Conservation (phyloP, 106 monocot genomes). For the Dioscorea dumetorum region DNA sequence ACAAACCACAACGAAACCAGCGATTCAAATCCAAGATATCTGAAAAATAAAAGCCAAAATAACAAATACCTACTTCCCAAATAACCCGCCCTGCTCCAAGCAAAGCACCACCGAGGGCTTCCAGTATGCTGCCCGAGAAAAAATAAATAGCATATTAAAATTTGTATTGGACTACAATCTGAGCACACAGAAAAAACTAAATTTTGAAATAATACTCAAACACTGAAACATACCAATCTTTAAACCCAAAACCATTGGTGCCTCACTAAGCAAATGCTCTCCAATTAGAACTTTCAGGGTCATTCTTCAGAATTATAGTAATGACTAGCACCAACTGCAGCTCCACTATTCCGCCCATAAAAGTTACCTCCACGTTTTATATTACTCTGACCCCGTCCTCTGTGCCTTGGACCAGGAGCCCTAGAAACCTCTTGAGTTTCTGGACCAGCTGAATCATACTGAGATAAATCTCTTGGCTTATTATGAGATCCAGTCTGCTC, state of each 20-base stretch:
- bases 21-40: neutral
- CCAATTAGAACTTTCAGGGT: neutral
- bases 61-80: neutral
- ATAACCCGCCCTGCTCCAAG: neutral
- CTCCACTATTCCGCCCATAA: slow-evolving; percentile 7
- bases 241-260: neutral
- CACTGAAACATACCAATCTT: neutral
- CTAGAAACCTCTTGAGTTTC: slow-evolving; percentile 11
- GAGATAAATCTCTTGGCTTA: slow-evolving; percentile 18
- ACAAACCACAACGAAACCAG: neutral
- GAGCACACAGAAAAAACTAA: neutral
- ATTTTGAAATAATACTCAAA: too few species aligned
- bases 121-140: neutral
- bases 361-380: slow-evolving; percentile 26
- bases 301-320: slow-evolving; percentile 14
- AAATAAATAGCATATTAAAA: neutral
- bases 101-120: neutral
- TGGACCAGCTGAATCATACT: slow-evolving; percentile 9
- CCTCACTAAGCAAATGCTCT: neutral
- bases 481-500: slow-evolving; percentile 27
- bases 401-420: slow-evolving; percentile 23
- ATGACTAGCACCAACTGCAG: slow-evolving; percentile 8
- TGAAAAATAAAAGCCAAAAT: neutral
- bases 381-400: slow-evolving; percentile 27
- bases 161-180: neutral